These are phyloP conservation scores for Neoscytalidium dimidiatum DNA, from an alignment of 2,329 filamentous ascomycete genomes.

Conservation along the genomic window DNA sequence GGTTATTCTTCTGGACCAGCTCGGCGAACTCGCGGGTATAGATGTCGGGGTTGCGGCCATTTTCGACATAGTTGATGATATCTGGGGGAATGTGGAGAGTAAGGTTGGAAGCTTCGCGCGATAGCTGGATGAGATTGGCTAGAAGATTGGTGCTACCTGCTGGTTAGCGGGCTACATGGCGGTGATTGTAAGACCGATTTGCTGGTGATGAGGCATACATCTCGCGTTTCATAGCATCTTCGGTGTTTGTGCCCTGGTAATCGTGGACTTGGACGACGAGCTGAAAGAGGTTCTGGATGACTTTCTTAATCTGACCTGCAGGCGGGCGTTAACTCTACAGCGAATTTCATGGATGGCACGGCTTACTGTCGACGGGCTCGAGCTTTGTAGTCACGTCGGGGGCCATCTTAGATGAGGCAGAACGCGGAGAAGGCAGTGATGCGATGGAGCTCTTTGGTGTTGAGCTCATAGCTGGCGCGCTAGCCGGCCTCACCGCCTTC, in stretches of 20 bases:
- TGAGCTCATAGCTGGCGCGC: conserved; percentile 14
- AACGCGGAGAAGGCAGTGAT: background rate
- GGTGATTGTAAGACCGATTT: background rate
- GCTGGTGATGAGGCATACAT: conserved; percentile 45
- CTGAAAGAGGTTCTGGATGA: conserved; percentile 64
- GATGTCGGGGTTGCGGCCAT: conserved; percentile 65
- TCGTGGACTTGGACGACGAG: conserved; percentile 60
- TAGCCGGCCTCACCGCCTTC: conserved; percentile 2
- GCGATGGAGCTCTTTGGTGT: conserved; percentile 15
- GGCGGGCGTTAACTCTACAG: background rate
- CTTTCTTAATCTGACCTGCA: conserved; percentile 58
- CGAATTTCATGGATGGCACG: background rate
- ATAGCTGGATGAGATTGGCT: conserved; percentile 55
- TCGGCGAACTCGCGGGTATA: conserved; percentile 68
- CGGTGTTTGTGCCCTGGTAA: conserved; percentile 59
- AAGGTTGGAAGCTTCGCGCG: conserved; percentile 50
- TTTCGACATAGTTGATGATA: conserved; percentile 64
- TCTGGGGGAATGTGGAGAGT: conserved; percentile 60
- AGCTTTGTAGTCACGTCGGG: background rate
- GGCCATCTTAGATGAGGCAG: conserved; percentile 2
- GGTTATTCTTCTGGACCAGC: conserved; percentile 62
- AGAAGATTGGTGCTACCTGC: conserved; percentile 42
- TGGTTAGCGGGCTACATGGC: background rate
- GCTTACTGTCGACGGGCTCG: conserved; percentile 31
- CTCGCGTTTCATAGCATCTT: conserved; percentile 59